A percentile compares a stretch with the other conserved stretches of the same genome.
phyloP scores from a whole-genome alignment of 306 rosid species.

The Begonia fuchsioides region DNA sequence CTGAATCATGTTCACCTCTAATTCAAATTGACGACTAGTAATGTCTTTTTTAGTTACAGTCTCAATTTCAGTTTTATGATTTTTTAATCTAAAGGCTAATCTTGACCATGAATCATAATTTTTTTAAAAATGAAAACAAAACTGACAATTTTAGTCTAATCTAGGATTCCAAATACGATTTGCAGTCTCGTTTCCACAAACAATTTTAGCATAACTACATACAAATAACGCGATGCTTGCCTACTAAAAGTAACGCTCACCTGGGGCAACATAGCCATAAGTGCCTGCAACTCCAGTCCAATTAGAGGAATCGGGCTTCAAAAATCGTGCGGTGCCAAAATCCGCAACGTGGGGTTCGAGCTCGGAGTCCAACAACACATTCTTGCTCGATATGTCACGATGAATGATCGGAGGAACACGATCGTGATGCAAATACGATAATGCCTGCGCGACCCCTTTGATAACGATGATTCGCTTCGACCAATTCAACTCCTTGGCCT shows the following conservation, averaged over 20 bases:
- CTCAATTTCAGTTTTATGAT: too few species aligned
- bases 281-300: constrained; percentile 36
- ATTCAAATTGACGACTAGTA: too few species aligned
- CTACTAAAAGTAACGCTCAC: constrained; percentile 2
- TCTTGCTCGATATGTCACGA: constrained; percentile 32
- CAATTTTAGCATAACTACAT: too few species aligned
- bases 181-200: too few species aligned
- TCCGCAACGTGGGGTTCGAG: constrained; percentile 26
- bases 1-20: too few species aligned
- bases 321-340: constrained; percentile 34
- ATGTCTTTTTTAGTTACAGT: too few species aligned
- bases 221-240: too few species aligned
- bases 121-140: too few species aligned
- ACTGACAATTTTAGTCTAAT: too few species aligned
- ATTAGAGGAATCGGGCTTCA: constrained; percentile 17
- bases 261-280: constrained; percentile 40
- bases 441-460: constrained; percentile 20
- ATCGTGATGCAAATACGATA: constrained; percentile 13
- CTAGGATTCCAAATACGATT: too few species aligned
- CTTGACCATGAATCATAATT: too few species aligned
- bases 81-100: too few species aligned
- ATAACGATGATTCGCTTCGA: constrained; percentile 15
- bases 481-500: constrained; percentile 25
- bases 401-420: constrained; percentile 18
- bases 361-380: constrained; percentile 15